phyloP scores from a whole-genome alignment of 495 filamentous ascomycete species.

The Glarea lozoyensis region DNA sequence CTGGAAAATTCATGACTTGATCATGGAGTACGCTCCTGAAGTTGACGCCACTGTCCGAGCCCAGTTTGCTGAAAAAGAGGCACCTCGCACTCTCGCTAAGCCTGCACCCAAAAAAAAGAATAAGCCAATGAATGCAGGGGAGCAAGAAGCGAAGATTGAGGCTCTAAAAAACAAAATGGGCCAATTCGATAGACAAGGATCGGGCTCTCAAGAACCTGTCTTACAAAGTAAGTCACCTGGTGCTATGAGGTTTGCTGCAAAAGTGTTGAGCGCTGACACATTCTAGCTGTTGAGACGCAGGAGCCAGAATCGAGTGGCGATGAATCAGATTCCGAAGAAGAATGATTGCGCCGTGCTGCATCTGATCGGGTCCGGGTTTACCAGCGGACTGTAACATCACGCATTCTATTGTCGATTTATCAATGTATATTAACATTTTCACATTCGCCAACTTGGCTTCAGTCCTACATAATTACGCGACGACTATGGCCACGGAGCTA shows the following conservation, averaged over 20 bases:
- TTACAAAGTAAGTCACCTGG: slow-evolving; percentile 17
- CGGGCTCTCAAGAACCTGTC: slow-evolving; percentile 18
- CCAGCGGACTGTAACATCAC: too few species aligned
- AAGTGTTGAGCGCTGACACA: too few species aligned
- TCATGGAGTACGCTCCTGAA: slow-evolving; percentile 56
- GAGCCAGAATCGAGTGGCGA: slow-evolving; percentile 18
- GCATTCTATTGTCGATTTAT: too few species aligned
- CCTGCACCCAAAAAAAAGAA: slow-evolving; percentile 84
- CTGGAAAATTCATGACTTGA: slow-evolving; percentile 64
- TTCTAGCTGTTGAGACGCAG: slow-evolving; percentile 12
- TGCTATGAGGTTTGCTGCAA: neutral
- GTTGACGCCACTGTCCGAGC: slow-evolving; percentile 23
- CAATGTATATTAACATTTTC: too few species aligned
- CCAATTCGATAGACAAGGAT: slow-evolving; percentile 12
- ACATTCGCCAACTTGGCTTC: too few species aligned
- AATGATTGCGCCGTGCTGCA: slow-evolving; percentile 5
- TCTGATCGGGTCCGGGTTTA: too few species aligned
- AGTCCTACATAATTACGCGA: too few species aligned
- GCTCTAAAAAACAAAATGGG: slow-evolving; percentile 54
- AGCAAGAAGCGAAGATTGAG: slow-evolving; percentile 84
- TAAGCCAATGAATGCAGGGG: slow-evolving; percentile 93
- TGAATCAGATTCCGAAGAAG: slow-evolving; percentile 23
- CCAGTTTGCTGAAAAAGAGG: slow-evolving; percentile 29
- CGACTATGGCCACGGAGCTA: too few species aligned
- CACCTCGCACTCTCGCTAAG: slow-evolving; percentile 31